A percentile compares a stretch with the other conserved stretches of the same genome.
Conservation (phyloP, 78 protist genomes). For the Dictyostelium intermedium region DNA sequence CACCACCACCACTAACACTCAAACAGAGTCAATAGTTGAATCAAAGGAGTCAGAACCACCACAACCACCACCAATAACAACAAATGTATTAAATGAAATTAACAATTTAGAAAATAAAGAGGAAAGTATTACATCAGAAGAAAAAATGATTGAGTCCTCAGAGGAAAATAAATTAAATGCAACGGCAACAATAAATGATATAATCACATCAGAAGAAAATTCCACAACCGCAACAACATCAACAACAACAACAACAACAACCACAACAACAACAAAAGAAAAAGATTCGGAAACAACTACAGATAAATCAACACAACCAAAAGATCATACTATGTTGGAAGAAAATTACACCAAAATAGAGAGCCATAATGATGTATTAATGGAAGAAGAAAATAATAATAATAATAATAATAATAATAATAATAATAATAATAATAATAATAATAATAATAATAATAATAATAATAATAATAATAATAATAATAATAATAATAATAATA, state of each 20-base stretch:
- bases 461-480: too few relatives aligned
- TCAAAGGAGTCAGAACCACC: background rate
- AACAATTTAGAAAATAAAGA: background rate
- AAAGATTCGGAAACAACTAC: background rate
- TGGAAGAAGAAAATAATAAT: background rate
- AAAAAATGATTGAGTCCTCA: background rate
- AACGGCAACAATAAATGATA: background rate
- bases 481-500: too few relatives aligned
- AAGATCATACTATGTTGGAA: background rate
- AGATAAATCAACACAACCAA: background rate
- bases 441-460: too few relatives aligned
- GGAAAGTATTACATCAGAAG: background rate
- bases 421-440: background rate
- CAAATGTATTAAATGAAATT: background rate
- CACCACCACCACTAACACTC: background rate
- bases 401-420: background rate
- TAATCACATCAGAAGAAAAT: background rate
- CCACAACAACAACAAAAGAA: background rate
- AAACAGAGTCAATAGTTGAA: background rate
- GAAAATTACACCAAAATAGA: background rate
- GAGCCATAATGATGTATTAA: background rate
- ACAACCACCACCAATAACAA: background rate
- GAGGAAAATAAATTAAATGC: background rate
- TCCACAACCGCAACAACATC: background rate
- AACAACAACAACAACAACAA: background rate